These are phyloP conservation scores for Podila verticillata DNA, from an alignment of 192 early-diverging fungal species.

Conservation along the genomic window DNA sequence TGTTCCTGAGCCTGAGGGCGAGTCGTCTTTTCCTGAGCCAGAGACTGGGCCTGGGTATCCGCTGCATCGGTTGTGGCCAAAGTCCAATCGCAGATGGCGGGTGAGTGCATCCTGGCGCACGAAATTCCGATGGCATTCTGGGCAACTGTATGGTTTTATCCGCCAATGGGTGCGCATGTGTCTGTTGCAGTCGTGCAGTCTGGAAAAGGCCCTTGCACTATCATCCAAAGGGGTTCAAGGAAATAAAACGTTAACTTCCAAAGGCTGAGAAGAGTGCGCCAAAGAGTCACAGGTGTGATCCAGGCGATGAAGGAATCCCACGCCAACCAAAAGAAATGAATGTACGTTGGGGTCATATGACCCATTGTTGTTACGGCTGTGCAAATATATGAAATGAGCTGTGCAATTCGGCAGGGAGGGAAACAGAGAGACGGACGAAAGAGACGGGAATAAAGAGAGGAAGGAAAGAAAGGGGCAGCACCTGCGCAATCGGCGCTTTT, in stretches of 20 bases:
- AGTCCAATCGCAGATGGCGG: constrained; percentile 42
- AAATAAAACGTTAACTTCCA: not conserved
- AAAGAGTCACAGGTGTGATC: too few relatives aligned
- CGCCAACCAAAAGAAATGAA: too few relatives aligned
- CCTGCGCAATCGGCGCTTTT: too few relatives aligned
- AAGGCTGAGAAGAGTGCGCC: not conserved
- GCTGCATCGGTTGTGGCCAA: constrained; percentile 48
- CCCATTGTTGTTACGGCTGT: not conserved
- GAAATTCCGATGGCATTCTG: constrained; percentile 78
- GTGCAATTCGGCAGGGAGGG: not conserved
- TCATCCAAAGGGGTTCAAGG: not conserved
- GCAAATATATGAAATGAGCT: not conserved
- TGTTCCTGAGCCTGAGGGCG: not conserved
- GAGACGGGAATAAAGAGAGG: not conserved
- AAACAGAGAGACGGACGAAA: not conserved
- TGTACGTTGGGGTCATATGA: too few relatives aligned
- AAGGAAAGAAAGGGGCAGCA: not conserved
- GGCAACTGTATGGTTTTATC: constrained; percentile 80
- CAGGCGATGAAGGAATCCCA: too few relatives aligned
- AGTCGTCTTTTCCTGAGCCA: constrained; percentile 1
- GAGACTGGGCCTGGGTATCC: constrained; percentile 41
- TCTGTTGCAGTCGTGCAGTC: constrained; percentile 79
- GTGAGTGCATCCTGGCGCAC: constrained; percentile 48
- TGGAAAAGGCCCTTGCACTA: constrained; percentile 63
- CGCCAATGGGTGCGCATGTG: constrained; percentile 82